Conservation (phyloP, 176 grass and related monocot species). For the Saccharum spontaneum region DNA sequence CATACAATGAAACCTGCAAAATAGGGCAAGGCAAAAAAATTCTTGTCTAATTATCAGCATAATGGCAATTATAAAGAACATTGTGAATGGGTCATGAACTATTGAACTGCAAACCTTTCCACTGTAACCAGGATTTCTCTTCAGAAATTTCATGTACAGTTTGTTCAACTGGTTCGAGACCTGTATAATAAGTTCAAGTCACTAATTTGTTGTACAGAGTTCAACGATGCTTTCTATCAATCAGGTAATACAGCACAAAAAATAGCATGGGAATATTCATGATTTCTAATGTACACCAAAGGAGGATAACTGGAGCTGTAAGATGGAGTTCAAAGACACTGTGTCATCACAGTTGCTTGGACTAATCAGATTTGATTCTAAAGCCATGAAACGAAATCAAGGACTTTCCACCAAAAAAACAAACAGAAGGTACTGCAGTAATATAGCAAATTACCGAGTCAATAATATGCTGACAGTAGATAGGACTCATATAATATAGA, state of each 20-base stretch:
- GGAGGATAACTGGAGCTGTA: neutral
- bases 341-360: neutral
- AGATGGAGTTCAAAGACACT: neutral
- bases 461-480: slow-evolving; percentile 97
- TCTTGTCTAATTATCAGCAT: neutral
- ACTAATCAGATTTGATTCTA: neutral
- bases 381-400: slow-evolving; percentile 21
- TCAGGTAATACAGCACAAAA: neutral
- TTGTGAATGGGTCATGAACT: neutral
- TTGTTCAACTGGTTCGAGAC: slow-evolving; percentile 88
- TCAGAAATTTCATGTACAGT: slow-evolving; percentile 89
- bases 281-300: neutral
- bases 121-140: slow-evolving; percentile 94
- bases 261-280: neutral
- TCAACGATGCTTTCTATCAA: neutral
- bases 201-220: neutral
- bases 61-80: neutral
- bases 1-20: slow-evolving; percentile 87
- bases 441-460: slow-evolving; percentile 79
- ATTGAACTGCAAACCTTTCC: slow-evolving; percentile 64
- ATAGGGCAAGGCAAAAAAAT: neutral
- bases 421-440: neutral
- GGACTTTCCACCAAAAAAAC: neutral
- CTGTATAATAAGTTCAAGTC: slow-evolving; percentile 50
- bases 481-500: slow-evolving; percentile 99